Conservation (phyloP, 768 basidiomycete genomes). For the Termitomyces sp. region DNA sequence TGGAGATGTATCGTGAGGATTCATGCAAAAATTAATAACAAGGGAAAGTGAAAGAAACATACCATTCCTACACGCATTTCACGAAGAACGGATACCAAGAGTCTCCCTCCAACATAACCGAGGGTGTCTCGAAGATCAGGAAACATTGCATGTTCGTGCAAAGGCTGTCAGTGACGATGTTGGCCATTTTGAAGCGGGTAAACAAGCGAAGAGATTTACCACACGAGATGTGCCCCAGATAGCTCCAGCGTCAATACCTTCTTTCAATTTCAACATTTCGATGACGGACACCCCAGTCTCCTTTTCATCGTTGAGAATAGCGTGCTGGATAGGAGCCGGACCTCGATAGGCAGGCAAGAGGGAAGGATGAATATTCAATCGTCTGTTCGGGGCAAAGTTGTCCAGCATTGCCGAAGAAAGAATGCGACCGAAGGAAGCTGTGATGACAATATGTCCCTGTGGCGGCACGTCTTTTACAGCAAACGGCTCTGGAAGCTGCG, state of each 20-base stretch:
- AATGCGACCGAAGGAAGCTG: slow-evolving; percentile 90
- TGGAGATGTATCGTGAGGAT: slow-evolving; percentile 18
- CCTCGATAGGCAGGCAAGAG: slow-evolving; percentile 85
- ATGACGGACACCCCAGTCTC: slow-evolving; percentile 80
- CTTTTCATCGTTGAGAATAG: slow-evolving; percentile 60
- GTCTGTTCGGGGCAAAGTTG: slow-evolving; percentile 50
- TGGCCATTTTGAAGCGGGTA: not conserved
- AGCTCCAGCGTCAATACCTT: slow-evolving; percentile 76
- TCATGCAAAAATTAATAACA: not conserved
- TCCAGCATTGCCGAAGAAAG: slow-evolving; percentile 58
- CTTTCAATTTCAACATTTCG: slow-evolving; percentile 61
- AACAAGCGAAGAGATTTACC: slow-evolving; percentile 35
- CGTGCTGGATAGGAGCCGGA: slow-evolving; percentile 85
- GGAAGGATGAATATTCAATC: slow-evolving; percentile 89
- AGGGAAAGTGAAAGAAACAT: slow-evolving; percentile 9
- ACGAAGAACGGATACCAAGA: slow-evolving; percentile 69
- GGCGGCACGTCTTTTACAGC: slow-evolving; percentile 19
- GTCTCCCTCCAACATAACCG: slow-evolving; percentile 57
- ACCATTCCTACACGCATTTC: slow-evolving; percentile 57
- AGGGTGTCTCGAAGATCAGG: slow-evolving; percentile 49
- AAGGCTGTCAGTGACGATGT: slow-evolving; percentile 30
- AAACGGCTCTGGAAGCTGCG: slow-evolving; percentile 36
- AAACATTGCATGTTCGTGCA: slow-evolving; percentile 52
- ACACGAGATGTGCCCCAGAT: slow-evolving; percentile 53
- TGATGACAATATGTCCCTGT: slow-evolving; percentile 59